Conservation (phyloP, 2,329 filamentous ascomycete species). For the Beauveria asiatica region DNA sequence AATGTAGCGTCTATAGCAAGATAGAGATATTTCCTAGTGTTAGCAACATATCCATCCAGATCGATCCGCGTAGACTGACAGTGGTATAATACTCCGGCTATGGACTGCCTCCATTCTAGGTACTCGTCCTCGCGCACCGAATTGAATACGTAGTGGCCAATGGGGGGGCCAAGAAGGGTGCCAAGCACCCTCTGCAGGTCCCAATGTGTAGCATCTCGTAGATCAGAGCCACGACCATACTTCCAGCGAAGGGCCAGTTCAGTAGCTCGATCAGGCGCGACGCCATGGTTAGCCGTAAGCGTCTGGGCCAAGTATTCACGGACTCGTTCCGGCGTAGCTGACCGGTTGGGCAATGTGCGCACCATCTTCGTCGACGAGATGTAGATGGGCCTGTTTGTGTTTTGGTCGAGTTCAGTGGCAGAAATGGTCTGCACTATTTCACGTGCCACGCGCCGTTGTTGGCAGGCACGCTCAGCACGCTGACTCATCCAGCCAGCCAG, state of each 20-base stretch:
- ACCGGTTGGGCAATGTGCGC: not conserved
- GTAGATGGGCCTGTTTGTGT: not conserved
- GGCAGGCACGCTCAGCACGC: not conserved
- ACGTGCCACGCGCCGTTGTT: not conserved
- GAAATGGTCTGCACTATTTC: not conserved
- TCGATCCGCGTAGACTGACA: not conserved
- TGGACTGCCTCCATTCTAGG: not conserved
- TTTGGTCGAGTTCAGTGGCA: not conserved
- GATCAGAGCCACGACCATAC: not conserved
- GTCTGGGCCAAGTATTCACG: not conserved
- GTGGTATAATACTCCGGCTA: not conserved
- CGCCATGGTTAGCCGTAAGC: not conserved
- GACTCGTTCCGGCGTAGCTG: not conserved
- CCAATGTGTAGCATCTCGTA: not conserved
- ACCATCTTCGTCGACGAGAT: not conserved
- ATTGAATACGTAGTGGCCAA: not conserved
- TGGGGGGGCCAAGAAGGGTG: not conserved
- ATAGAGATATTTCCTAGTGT: not conserved
- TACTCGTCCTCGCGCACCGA: not conserved
- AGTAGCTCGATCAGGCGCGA: not conserved
- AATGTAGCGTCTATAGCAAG: not conserved
- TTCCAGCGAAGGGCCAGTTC: not conserved
- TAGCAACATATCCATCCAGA: not conserved
- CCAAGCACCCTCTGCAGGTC: too few relatives aligned
- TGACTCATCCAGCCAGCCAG: not conserved